phyloP scores from a whole-genome alignment of 768 basidiomycete species.

The Psilocybe tampanensis region DNA sequence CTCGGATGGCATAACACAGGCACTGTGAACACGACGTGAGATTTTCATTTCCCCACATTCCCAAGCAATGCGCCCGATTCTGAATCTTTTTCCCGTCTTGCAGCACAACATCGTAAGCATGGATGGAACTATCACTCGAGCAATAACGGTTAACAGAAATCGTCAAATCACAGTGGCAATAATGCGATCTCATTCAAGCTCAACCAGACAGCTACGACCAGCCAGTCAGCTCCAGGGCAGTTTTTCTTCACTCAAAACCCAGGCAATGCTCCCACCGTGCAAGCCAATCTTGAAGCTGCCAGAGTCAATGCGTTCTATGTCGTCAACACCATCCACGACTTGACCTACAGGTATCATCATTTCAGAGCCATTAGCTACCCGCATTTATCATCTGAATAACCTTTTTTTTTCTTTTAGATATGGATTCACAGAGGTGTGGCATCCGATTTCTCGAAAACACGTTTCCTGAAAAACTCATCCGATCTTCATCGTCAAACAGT shows the following conservation, averaged over 20 bases:
- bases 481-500: constrained; percentile 20
- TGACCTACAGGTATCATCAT: constrained; percentile 43
- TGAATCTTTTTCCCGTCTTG: neutral
- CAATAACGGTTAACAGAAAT: neutral
- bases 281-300: constrained; percentile 53
- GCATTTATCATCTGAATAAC: constrained; percentile 15
- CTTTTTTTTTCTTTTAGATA: constrained; percentile 22
- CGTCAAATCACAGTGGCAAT: constrained; percentile 29
- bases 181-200: constrained; percentile 39
- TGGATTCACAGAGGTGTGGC: constrained; percentile 54
- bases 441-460: neutral
- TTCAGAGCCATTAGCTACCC: neutral
- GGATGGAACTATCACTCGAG: neutral
- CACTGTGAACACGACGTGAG: constrained; percentile 12
- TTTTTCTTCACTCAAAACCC: constrained; percentile 42
- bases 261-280: constrained; percentile 28
- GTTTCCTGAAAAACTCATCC: neutral
- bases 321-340: constrained; percentile 61
- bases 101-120: constrained; percentile 15
- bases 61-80: neutral
- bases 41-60: neutral
- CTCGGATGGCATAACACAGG: constrained; percentile 41
- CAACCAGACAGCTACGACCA: constrained; percentile 24
- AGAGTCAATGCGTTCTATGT: constrained; percentile 61
- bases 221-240: constrained; percentile 38